phyloP scores from a whole-genome alignment of 2,329 filamentous ascomycete species.

The Exutisphaerella laricina region DNA sequence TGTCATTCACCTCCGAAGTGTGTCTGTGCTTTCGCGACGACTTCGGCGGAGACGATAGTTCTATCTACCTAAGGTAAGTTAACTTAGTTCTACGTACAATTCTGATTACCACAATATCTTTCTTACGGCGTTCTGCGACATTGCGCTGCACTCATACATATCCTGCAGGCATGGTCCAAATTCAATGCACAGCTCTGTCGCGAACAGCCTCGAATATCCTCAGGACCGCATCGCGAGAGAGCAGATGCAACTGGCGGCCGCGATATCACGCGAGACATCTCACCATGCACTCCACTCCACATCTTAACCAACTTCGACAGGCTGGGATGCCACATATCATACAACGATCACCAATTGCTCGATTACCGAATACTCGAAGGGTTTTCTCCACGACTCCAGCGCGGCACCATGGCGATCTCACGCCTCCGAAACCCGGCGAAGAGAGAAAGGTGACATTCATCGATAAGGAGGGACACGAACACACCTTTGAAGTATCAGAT shows the following conservation, averaged over 20 bases:
- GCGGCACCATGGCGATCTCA: slow-evolving; percentile 69
- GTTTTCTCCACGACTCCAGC: slow-evolving; percentile 61
- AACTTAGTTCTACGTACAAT: too few relatives aligned
- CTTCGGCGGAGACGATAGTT: too few relatives aligned
- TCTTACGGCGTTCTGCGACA: too few relatives aligned
- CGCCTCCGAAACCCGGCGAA: slow-evolving; percentile 80
- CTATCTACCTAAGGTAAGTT: too few relatives aligned
- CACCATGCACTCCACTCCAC: slow-evolving; percentile 8
- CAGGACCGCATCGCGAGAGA: slow-evolving; percentile 2
- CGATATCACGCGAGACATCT: slow-evolving; percentile 5
- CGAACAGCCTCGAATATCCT: slow-evolving; percentile 3
- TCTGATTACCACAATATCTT: too few relatives aligned
- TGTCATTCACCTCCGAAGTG: neutral
- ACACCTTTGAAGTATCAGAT: slow-evolving; percentile 72
- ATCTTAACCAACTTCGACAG: slow-evolving; percentile 4
- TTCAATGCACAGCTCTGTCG: slow-evolving; percentile 4
- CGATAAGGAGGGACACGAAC: slow-evolving; percentile 75
- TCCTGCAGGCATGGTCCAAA: slow-evolving; percentile 3
- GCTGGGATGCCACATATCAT: slow-evolving; percentile 2
- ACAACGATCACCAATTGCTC: slow-evolving; percentile 3
- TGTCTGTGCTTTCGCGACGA: too few relatives aligned
- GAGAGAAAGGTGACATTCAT: slow-evolving; percentile 89
- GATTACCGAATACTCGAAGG: slow-evolving; percentile 18
- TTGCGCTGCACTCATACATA: too few relatives aligned
- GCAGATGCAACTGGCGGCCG: slow-evolving; percentile 2